Evolutionary conservation across 225 moss, liverwort and hornwort species (phyloP), one percentile per base, ranked within the genome.

Genomic region (Bryum argenteum): DNA sequence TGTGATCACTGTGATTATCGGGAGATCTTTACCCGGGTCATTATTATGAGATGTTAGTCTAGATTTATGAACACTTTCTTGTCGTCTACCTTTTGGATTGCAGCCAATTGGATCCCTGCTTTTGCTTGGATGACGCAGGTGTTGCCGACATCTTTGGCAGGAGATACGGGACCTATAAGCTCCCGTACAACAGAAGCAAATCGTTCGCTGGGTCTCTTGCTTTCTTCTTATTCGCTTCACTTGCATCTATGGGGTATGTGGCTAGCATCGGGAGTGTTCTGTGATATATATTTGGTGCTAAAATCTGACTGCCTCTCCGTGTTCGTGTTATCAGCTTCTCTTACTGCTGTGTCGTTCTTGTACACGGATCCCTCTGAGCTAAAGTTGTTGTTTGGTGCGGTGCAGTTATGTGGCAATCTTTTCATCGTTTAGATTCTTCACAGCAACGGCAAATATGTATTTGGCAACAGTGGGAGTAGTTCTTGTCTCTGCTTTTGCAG

Each of bases 71-170:
- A 62, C 17, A 52, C 23, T 62, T 12, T 52, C 21, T 8, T 53
- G 21, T 63, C 37, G 45, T 37, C 42, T 37, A 59, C 52, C 43
- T 40, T 42, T 58, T 39, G 69, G 59, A 38, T 68, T 58, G 62
- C 40, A 61, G n/a, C 58, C 24, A 37, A 10, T 43, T 19, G 72
- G 77, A 74, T 45, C 19, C 65, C 42, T 75, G n/a, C 44, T 58
- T 48, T 38, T 60, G 48, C 71, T 56, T n/a, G 37, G 37, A 37
- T 58, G 66, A 60, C 74, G 71, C 90, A 95, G 95, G 95, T 70
- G 79, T 91, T 78, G 92, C 95, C 15, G 92, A 95, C 75, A 89
- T 95, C 19, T 44, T 95, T 44, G 95, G 95, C 56, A 89, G 95
- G 57, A 91, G 87, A 16, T 88, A 88, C 68, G 92, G 95, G n/a